Conservation (phyloP, 805 yeast species). For the Wickerhamiella hasegawae region DNA sequence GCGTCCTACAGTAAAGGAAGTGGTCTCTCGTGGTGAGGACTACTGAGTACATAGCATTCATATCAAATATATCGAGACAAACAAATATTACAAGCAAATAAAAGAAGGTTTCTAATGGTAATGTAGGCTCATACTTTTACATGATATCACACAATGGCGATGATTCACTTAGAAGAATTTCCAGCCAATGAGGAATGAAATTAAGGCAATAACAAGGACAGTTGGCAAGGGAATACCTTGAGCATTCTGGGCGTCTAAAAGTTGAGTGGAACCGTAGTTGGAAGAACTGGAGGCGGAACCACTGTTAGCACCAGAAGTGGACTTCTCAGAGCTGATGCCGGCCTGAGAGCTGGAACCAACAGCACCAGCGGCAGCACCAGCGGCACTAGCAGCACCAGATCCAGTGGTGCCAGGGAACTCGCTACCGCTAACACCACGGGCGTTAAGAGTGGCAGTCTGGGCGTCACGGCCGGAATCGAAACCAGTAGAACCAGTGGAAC, state of each 20-base stretch:
- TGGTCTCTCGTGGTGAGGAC: conserved; percentile 90
- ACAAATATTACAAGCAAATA: not conserved
- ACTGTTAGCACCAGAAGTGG: not conserved
- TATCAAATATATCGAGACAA: too few relatives aligned
- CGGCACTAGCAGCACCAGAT: conserved; percentile 5
- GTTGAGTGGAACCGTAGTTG: not conserved
- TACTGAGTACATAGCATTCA: too few relatives aligned
- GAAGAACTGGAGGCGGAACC: not conserved
- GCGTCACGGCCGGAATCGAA: too few relatives aligned
- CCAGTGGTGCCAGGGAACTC: conserved; percentile 4
- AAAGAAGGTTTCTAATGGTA: too few relatives aligned
- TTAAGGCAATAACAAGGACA: conserved; percentile 38
- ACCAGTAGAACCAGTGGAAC: too few relatives aligned
- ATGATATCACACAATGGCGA: too few relatives aligned
- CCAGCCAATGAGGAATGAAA: conserved; percentile 53
- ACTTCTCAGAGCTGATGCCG: not conserved
- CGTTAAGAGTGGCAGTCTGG: too few relatives aligned
- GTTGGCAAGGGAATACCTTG: conserved; percentile 38
- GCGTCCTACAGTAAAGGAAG: conserved; percentile 86
- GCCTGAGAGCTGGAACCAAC: conserved; percentile 1
- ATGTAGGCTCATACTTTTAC: too few relatives aligned
- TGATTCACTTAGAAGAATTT: conserved; percentile 33
- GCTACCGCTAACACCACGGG: not conserved
- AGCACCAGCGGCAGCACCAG: conserved; percentile 4
- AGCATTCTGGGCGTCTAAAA: conserved; percentile 6